Evolutionary conservation across 1,284 basidiomycete genomes (phyloP), one percentile per base, ranked within the genome.

Genomic region (Calocybe gambosa): DNA sequence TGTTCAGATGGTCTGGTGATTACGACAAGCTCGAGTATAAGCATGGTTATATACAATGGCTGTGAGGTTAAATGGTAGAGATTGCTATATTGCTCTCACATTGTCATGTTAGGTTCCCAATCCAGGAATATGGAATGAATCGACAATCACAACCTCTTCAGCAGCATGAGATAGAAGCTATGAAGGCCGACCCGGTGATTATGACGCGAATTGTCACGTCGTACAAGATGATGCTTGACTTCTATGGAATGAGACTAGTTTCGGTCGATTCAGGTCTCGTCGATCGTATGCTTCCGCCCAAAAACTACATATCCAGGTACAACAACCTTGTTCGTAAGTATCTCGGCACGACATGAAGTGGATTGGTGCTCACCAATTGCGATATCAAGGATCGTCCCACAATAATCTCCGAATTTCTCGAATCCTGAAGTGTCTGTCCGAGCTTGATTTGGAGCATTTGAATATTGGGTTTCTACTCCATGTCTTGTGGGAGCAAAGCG

Each of bases 361-460:
- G 18, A 6, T 26, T n/a, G 10, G 39, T 36, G 21, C 45, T 42
- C 37, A 45, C 34, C 3, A 35, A 34, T 28, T 31, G n/a, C 23
- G 47, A 13, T 34, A 16, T 23, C 10, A 55, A 85, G 82, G 70
- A 38, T 75, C 77, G 25, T 64, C 77, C 5, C 85, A 89, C 64
- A 89, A 89, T 64, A 76, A 88, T 63, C 75, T 89, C 47, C 81
- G 86, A 29, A 80, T 89, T 51, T 82, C 85, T 39, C 80, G 86
- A 16, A 85, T 89, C 51, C 66, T 89, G 56, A 88, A 89, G 62
- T 83, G 77, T 54, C 65, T 89, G 25, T 85, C 84, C 15, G 83
- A 86, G 55, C 61, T 85, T 46, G 80, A 77, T 12, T 60, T 83
- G 36, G 82, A 85, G 53, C 72, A 62, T 44, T 67, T 82, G 16